A percentile compares a stretch with the other conserved stretches of the same genome.
Evolutionary conservation across 1,284 basidiomycete genomes (phyloP).

Genomic region (Puccinia coronata): DNA sequence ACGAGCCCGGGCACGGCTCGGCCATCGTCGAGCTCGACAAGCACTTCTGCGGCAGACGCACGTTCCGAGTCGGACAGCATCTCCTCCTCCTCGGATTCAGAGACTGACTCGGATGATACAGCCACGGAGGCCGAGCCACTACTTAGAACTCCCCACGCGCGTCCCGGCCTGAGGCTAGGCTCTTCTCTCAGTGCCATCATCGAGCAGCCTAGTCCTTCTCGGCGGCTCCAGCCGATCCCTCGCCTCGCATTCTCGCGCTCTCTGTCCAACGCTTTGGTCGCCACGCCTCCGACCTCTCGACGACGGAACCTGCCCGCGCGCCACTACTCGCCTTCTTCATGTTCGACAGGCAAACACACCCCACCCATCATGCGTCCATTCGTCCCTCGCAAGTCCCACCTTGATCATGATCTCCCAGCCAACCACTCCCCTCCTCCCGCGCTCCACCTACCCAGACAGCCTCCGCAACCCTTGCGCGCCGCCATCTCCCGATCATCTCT

Average conservation of each 20-base stretch:
- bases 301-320: conserved; percentile 26
- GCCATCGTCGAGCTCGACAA: not conserved
- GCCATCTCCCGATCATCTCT: not conserved
- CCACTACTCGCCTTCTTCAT: too few species aligned
- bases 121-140: conserved; percentile 11
- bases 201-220: not conserved
- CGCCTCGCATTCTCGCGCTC: conserved; percentile 22
- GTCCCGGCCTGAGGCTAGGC: conserved; percentile 4
- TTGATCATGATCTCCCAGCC: not conserved
- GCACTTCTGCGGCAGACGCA: not conserved
- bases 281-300: not conserved
- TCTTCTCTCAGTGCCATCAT: conserved; percentile 49
- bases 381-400: not conserved
- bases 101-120: conserved; percentile 18
- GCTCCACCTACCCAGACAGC: not conserved
- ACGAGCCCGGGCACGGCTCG: not conserved
- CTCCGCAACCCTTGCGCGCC: not conserved
- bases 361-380: not conserved
- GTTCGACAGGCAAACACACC: not conserved
- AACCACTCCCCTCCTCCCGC: not conserved
- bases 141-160: not conserved
- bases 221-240: not conserved
- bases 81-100: not conserved
- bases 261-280: conserved; percentile 6
- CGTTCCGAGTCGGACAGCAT: conserved; percentile 14